These are phyloP conservation scores for Barnettozyma vustinii DNA, from an alignment of 805 yeast genomes.

Conservation along the genomic window DNA sequence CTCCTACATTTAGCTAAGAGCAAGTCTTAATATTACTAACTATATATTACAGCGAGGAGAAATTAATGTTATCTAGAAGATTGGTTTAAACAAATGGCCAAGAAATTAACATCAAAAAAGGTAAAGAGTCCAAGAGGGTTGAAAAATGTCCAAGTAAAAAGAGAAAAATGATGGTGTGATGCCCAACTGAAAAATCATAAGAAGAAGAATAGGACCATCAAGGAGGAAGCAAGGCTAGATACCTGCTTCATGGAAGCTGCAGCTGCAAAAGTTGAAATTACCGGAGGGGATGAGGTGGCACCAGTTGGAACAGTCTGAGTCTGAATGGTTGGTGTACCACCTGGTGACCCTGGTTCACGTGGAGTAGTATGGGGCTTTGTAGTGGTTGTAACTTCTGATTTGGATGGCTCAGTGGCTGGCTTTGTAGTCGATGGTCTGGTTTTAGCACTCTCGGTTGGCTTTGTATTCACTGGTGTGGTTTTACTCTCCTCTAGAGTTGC, in stretches of 20 bases:
- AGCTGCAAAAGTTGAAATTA: conserved; percentile 4
- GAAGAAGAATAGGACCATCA: background rate
- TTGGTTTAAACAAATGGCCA: too few relatives aligned
- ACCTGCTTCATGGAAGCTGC: background rate
- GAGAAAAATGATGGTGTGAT: background rate
- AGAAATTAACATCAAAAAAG: too few relatives aligned
- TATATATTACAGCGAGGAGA: too few relatives aligned
- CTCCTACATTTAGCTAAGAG: too few relatives aligned
- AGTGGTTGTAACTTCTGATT: background rate
- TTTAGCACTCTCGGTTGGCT: too few relatives aligned
- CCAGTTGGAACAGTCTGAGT: background rate
- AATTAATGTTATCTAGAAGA: too few relatives aligned
- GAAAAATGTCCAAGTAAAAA: background rate
- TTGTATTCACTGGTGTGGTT: background rate
- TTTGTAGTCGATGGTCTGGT: background rate
- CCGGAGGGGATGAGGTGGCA: background rate
- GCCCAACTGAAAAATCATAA: background rate
- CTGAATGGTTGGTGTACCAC: background rate
- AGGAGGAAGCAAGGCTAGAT: background rate
- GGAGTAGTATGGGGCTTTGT: background rate
- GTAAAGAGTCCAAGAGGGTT: too few relatives aligned
- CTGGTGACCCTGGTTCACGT: background rate
- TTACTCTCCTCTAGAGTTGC: background rate
- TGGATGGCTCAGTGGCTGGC: background rate
- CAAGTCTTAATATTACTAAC: too few relatives aligned